phyloP scores from a whole-genome alignment of 208 protist genomes.

The Herpetomonas samuelpessoai region DNA sequence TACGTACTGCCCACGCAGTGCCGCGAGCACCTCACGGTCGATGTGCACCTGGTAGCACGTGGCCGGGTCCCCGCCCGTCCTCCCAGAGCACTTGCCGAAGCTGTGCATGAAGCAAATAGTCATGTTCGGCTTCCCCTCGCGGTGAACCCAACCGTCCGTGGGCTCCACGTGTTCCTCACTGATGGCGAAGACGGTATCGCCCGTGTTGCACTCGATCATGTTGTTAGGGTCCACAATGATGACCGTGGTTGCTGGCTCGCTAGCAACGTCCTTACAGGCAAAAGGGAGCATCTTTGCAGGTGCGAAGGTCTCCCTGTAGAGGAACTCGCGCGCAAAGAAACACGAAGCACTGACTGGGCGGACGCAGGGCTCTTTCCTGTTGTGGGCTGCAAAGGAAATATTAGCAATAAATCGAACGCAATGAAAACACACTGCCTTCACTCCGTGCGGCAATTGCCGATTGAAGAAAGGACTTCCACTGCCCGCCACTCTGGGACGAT shows the following conservation, averaged over 20 bases:
- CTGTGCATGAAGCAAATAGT: slow-evolving; percentile 27
- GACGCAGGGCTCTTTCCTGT: too few relatives aligned
- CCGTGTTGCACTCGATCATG: neutral
- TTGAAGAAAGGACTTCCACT: too few relatives aligned
- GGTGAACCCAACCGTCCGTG: slow-evolving; percentile 18
- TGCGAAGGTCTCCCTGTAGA: too few relatives aligned
- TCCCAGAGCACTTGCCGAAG: slow-evolving; percentile 21
- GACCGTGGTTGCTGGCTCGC: slow-evolving; percentile 18
- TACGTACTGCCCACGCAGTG: slow-evolving; percentile 9
- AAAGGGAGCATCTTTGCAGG: slow-evolving; percentile 16
- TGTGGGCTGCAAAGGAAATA: too few relatives aligned
- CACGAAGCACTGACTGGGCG: too few relatives aligned
- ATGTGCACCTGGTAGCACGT: slow-evolving; percentile 24
- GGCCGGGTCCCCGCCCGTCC: slow-evolving; percentile 7
- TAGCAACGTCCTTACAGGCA: slow-evolving; percentile 20
- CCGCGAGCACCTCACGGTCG: slow-evolving; percentile 7
- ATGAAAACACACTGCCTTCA: too few relatives aligned
- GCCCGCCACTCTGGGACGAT: too few relatives aligned
- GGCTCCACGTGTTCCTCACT: slow-evolving; percentile 12
- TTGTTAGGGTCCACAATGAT: slow-evolving; percentile 16
- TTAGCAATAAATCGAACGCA: too few relatives aligned
- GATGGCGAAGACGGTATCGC: slow-evolving; percentile 9
- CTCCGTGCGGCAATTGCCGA: too few relatives aligned
- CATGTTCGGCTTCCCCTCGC: slow-evolving; percentile 15
- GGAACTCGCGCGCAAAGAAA: too few relatives aligned